Percentiles rank a stretch among this genome's conserved stretches.
phyloP scores from a whole-genome alignment of 495 filamentous ascomycete genomes.

The Aspergillus baeticus region DNA sequence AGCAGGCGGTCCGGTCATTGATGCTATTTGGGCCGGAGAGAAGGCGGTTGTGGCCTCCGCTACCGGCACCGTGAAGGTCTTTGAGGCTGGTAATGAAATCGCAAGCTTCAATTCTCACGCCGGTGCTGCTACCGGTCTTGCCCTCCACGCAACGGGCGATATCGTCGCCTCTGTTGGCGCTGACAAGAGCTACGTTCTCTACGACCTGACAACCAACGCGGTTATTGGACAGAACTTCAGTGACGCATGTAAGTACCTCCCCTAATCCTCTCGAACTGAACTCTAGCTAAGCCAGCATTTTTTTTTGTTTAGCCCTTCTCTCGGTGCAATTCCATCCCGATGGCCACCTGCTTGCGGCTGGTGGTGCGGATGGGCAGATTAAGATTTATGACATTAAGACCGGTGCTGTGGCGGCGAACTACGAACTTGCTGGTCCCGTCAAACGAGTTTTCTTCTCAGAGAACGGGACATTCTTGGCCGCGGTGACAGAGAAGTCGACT shows the following conservation, averaged over 20 bases:
- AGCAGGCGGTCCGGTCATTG: constrained; percentile 69
- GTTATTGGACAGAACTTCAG: constrained; percentile 75
- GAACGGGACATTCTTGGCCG: constrained; percentile 95
- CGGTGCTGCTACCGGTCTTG: constrained; percentile 72
- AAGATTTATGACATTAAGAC: constrained; percentile 82
- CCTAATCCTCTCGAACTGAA: background rate
- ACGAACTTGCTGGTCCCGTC: constrained; percentile 64
- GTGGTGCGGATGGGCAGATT: constrained; percentile 71
- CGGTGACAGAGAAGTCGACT: constrained; percentile 67
- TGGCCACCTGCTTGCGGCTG: constrained; percentile 87
- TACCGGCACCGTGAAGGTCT: constrained; percentile 76
- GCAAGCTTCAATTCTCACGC: constrained; percentile 73
- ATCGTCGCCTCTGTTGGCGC: constrained; percentile 84
- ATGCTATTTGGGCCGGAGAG: constrained; percentile 72
- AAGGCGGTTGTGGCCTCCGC: constrained; percentile 70
- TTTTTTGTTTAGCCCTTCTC: constrained; percentile 58
- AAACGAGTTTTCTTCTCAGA: constrained; percentile 84
- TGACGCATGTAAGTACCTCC: constrained; percentile 66
- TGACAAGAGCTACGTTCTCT: constrained; percentile 92
- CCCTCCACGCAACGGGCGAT: constrained; percentile 79
- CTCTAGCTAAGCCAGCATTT: constrained; percentile 11
- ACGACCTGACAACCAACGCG: constrained; percentile 69
- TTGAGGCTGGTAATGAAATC: constrained; percentile 63
- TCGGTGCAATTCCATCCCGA: constrained; percentile 90
- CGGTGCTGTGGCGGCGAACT: constrained; percentile 66